These are phyloP conservation scores for Nepenthes gracilis DNA, from an alignment of 148 eudicot species.

Conservation along the genomic window DNA sequence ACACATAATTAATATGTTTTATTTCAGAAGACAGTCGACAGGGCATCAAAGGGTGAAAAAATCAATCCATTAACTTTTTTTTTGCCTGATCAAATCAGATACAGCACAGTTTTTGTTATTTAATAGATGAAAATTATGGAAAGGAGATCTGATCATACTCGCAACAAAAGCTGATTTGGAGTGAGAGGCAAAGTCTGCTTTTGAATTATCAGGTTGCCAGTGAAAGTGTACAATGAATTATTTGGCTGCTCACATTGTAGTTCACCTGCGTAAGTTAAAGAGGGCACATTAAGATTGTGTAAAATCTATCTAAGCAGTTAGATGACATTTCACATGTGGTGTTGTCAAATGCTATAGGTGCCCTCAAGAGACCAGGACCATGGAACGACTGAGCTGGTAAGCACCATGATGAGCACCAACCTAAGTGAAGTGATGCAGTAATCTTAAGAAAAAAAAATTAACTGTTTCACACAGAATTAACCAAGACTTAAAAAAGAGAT, in stretches of 20 bases:
- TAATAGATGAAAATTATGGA: conserved; percentile 1
- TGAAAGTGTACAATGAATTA: conserved; percentile 91
- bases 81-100: background rate
- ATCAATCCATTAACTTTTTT: background rate
- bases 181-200: conserved; percentile 81
- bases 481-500: too few relatives aligned
- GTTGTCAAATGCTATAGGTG: too few relatives aligned
- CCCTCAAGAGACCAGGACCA: too few relatives aligned
- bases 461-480: too few relatives aligned
- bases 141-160: conserved; percentile 37
- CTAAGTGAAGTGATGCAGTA: too few relatives aligned
- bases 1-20: background rate
- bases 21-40: background rate
- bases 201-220: conserved; percentile 82
- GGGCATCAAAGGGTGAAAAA: background rate
- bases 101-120: background rate
- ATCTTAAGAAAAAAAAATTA: too few relatives aligned
- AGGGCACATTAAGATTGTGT: background rate
- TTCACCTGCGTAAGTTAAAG: conserved; percentile 51
- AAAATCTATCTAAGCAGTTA: background rate
- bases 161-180: conserved; percentile 87
- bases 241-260: conserved; percentile 95
- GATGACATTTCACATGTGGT: too few relatives aligned
- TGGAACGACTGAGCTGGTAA: too few relatives aligned
- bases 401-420: too few relatives aligned